Evolutionary conservation across 2,329 filamentous ascomycete species (phyloP), one percentile per base, ranked within the genome.

Genomic region (Fusarium acutatum): DNA sequence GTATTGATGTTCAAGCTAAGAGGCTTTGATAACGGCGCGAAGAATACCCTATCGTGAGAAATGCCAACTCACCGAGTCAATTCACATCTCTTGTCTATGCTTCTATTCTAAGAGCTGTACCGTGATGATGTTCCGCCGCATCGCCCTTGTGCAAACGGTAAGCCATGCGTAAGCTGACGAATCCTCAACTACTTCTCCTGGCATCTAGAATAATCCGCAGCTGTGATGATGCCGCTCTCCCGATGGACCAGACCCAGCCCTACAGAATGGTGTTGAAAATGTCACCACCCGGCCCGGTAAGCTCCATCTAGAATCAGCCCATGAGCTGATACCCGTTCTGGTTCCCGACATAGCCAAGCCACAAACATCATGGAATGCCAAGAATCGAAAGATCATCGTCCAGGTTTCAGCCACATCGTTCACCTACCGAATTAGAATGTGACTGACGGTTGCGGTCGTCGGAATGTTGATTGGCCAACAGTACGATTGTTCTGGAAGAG

Each of bases 401-500:
- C 59, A 43, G 14, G 66, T 69, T 69, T 69, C 67, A 69, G 66
- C 46, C 52, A 54, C 67, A 2, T n/a, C 30, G 14, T 38, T 18
- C 17, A 37, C 26, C 20, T n/a, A 34, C 41, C n/a, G 30, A 26
- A 58, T 46, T 43, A 17, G 18, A 24, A 47, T 4, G 24, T 12
- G 5, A 46, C 20, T 3, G 66, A 70, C 59, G 65, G 46, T 70
- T 69, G 66, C 60, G 38, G 46, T 24, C 14, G 5, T n/a, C 9
- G 3, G 17, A n/a, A 24, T 18, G 17, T 6, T 26, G 28, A 53
- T 60, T 59, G 50, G 59, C 8, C 7, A 32, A 44, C 22, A 11
- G 9, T 43, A 59, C 35, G 24, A 34, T 24, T 50, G 30, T 50
- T 50, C 47, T 34, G 12, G 47, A 50, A 18, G 30, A 34, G 12